phyloP scores from a whole-genome alignment of 2,329 filamentous ascomycete species.

The Penicillium sp. region DNA sequence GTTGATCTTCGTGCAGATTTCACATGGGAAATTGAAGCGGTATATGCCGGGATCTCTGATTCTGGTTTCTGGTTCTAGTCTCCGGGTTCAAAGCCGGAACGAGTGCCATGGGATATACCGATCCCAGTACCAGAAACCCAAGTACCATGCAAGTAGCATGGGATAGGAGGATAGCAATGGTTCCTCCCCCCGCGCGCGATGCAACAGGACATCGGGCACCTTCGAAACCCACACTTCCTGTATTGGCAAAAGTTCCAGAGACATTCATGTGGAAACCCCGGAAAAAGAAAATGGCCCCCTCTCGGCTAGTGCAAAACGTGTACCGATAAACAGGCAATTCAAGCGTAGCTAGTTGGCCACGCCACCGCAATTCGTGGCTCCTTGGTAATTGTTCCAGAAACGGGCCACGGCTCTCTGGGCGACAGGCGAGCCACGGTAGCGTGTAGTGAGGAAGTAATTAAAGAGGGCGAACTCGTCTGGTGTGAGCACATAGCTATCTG shows the following conservation, averaged over 20 bases:
- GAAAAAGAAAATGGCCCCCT: not conserved
- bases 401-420: conserved; percentile 56
- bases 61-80: not conserved
- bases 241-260: not conserved
- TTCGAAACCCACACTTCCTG: not conserved
- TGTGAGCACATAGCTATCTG: conserved; percentile 69
- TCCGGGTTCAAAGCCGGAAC: not conserved
- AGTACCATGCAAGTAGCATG: not conserved
- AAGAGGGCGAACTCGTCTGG: conserved; percentile 80
- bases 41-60: not conserved
- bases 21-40: not conserved
- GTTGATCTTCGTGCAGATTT: not conserved
- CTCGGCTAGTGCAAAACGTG: not conserved
- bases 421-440: conserved; percentile 57
- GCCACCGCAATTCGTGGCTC: conserved; percentile 26
- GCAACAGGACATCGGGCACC: not conserved
- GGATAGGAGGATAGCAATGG: not conserved
- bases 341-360: conserved; percentile 24
- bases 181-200: not conserved
- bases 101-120: not conserved
- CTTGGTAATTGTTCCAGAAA: conserved; percentile 53
- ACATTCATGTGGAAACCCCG: not conserved
- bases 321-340: not conserved
- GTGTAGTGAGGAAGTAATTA: conserved; percentile 71
- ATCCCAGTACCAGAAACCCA: not conserved